Evolutionary conservation across 352 stramenopile genomes (phyloP), one percentile per base, ranked within the genome.

Genomic region (Globisporangium solare): DNA sequence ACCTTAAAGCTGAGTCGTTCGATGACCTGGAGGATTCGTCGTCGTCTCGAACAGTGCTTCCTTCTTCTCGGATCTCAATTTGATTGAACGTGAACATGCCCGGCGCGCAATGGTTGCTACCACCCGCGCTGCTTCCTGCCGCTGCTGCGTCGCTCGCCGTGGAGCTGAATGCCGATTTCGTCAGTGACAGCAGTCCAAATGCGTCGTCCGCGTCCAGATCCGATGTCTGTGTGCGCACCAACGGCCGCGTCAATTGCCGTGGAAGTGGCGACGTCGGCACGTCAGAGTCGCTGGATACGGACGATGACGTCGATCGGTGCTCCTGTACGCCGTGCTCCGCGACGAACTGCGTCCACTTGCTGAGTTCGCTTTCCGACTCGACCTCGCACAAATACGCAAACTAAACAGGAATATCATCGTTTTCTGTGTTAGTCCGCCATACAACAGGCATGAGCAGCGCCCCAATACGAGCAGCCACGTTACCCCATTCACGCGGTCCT

Each of bases 31-130:
- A 37, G 14, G 54, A 60, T 17, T 56, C 54, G 35, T 6, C 43
- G n/a, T 54, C 58, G 35, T 59, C 46, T 20, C 49, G 42, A 7
- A 67, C 67, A 17, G 66, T 63, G 45, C 71, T 60, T n/a, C 56
- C 49, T 12, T 72, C 31, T 48, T 61, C 61, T 10, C 59, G 55
- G 13, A 81, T 56, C 35, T 79, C 74, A 51, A 84, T 76, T 32
- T 76, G 75, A 31, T 79, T 64, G 53, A 85, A 80, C 1, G 68
- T 50, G 45, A 79, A 85, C 56, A 85, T 52, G 0, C 75, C 75
- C 7, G 73, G 73, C 5, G 64, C 60, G 6, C 58, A 27, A 35
- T 56, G 14, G 18, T 37, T 41, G 43, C 40, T n/a, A 48, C 51
- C 39, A 11, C 32, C 10, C 58, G 57, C 43, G 61, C 54, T 47